These are phyloP conservation scores for Kodamaea laetipori DNA, from an alignment of 805 yeast species.

Conservation along the genomic window DNA sequence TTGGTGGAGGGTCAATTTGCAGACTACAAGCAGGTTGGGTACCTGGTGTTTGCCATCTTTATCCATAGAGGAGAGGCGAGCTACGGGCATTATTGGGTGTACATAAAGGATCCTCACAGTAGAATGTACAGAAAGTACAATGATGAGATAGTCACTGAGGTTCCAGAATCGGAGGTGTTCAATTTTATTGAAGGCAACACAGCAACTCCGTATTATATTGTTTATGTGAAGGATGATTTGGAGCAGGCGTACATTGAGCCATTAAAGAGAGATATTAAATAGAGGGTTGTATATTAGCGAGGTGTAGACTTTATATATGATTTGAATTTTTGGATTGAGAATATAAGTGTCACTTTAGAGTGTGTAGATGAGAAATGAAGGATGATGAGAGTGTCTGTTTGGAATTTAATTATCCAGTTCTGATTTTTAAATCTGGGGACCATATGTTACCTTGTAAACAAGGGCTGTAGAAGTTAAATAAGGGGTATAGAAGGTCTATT, in stretches of 20 bases:
- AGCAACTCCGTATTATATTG: conserved; percentile 93
- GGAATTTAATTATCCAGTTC: no score
- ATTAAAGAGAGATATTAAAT: conserved; percentile 47
- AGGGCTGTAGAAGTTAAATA: no score
- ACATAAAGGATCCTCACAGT: conserved; percentile 73
- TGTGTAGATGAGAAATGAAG: no score
- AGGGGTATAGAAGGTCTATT: no score
- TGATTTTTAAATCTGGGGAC: no score
- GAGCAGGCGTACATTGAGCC: conserved; percentile 62
- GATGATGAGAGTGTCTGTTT: no score
- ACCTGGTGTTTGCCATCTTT: conserved; percentile 85
- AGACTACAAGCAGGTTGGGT: conserved; percentile 63
- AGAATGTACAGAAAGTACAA: conserved; percentile 84
- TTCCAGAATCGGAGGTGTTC: conserved; percentile 61
- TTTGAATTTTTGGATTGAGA: no score
- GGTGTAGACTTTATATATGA: neutral
- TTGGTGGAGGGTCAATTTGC: conserved; percentile 63
- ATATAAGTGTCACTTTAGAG: no score
- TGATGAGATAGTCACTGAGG: conserved; percentile 92
- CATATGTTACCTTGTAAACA: no score
- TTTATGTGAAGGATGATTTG: conserved; percentile 69
- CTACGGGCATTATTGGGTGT: conserved; percentile 97
- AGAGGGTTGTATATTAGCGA: neutral
- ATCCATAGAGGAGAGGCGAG: conserved; percentile 95
- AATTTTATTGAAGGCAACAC: conserved; percentile 69